Evolutionary conservation across 2,329 filamentous ascomycete species (phyloP), one percentile per base, ranked within the genome.

Genomic region (Lasiodiplodia sp.): DNA sequence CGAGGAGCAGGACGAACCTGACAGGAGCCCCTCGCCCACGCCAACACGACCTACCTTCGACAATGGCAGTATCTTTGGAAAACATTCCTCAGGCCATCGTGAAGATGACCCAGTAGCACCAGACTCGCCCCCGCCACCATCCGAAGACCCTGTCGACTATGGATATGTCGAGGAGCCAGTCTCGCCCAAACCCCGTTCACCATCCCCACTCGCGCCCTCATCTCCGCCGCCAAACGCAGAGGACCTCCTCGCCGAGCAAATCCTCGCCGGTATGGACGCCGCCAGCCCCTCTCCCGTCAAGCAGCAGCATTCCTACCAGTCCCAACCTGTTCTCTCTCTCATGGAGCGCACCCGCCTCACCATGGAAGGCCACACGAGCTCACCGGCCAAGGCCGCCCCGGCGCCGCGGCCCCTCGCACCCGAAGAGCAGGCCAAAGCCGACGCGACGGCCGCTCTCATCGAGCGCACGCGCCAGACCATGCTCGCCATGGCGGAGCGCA

Each of bases 381-480:
- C 71, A 1, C 58, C 67, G 4, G 38, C 49, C 25, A 71, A 66
- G 72, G 72, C 52, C 70, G 21, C 23, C 3, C 57, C 51, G 7
- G 3, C 38, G 2, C 57, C 49, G 4, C 57, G 31, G 28, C 12
- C 52, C 21, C 40, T 73, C 28, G 76, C 74, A 67, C 73, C 77
- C 74, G 69, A 73, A 68, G 71, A 28, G 52, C 76, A 74, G 37
- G 69, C 69, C 53, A 74, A 75, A 69, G 76, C 47, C 68, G 70
- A 83, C 67, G 74, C 70, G 14, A 74, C 74, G 70, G 68, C 74
- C n/a, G 82, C 90, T 0, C 73, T 79, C 44, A 86, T 91, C 4
- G 93, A 96, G 75, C 90, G 94, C 58, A 96, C 94, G 0, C 88
- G 92, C 21, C 85, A 93, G 66, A 94, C 92, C 21, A 95, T 97